Conservation (phyloP, 192 early-diverging fungal genomes). For the Linnemannia elongata region DNA sequence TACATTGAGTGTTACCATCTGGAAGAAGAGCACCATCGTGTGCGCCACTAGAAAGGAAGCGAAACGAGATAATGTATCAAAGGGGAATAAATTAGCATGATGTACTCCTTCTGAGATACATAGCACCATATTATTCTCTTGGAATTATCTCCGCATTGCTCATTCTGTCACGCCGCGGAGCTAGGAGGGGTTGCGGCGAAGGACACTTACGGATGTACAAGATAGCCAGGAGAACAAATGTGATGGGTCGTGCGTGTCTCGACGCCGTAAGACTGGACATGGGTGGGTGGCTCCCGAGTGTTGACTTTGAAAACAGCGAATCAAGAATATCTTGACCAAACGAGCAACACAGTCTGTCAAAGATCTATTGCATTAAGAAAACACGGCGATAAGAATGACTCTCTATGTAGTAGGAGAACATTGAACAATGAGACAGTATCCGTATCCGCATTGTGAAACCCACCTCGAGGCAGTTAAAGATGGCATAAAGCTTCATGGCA, state of each 20-base stretch:
- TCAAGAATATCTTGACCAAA: conserved; percentile 97
- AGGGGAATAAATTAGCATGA: conserved; percentile 3
- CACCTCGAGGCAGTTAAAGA: conserved; percentile 96
- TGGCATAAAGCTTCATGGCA: conserved; percentile 97
- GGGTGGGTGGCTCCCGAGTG: conserved; percentile 59
- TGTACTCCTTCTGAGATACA: background rate
- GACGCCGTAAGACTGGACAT: conserved; percentile 46
- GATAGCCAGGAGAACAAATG: conserved; percentile 81
- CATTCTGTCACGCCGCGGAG: background rate
- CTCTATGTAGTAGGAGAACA: background rate
- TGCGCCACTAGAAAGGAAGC: conserved; percentile 71
- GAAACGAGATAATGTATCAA: background rate
- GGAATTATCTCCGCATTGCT: background rate
- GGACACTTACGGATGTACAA: conserved; percentile 79
- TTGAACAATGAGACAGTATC: background rate
- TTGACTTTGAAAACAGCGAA: conserved; percentile 89
- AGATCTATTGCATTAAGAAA: conserved; percentile 65
- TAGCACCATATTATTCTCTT: background rate
- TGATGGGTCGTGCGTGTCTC: conserved; percentile 63
- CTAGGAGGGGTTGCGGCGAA: background rate
- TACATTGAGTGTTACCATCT: conserved; percentile 96
- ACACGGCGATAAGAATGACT: background rate
- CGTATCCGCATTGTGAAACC: background rate
- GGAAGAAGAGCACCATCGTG: conserved; percentile 92
- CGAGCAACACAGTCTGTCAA: conserved; percentile 92